phyloP scores from a whole-genome alignment of 352 stramenopile species.

The Globisporangium apiculatum region DNA sequence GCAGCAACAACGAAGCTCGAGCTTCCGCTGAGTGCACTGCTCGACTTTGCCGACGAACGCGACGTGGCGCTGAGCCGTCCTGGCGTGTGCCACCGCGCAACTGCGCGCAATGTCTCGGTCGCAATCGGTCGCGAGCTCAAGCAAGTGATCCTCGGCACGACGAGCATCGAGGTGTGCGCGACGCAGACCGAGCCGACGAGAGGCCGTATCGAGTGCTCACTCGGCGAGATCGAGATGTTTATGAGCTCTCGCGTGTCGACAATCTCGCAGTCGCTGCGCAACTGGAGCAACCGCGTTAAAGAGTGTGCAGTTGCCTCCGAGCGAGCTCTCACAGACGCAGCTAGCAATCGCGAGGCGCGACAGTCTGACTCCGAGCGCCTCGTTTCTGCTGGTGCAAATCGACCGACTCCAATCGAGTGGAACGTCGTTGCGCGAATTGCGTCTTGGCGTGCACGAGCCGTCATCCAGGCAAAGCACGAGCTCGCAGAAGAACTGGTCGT shows the following conservation, averaged over 20 bases:
- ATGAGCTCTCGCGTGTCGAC: constrained; percentile 1
- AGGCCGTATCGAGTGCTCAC: neutral
- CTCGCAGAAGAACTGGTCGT: constrained; percentile 8
- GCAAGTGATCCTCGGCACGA: constrained; percentile 2
- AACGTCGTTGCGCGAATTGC: neutral
- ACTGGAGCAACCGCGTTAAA: constrained; percentile 4
- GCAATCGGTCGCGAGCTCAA: constrained; percentile 7
- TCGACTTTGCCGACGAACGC: constrained; percentile 6
- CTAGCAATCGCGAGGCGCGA: no score
- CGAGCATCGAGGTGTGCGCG: constrained; percentile 3
- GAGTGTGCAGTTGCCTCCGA: neutral
- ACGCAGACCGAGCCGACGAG: constrained; percentile 3
- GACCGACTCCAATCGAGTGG: constrained; percentile 1
- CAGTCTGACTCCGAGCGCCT: neutral
- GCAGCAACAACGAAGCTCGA: neutral
- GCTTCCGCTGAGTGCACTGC: neutral
- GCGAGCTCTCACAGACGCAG: neutral
- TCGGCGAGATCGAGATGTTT: constrained; percentile 5
- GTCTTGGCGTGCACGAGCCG: constrained; percentile 6
- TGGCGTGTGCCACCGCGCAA: neutral
- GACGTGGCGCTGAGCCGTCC: neutral
- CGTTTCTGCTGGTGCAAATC: no score
- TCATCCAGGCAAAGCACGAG: neutral
- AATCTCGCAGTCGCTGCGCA: constrained; percentile 10
- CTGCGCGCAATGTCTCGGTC: neutral